Base-by-base conservation (phyloP, 495 filamentous ascomycete species). In the Aspergillus mulundensis region DNA sequence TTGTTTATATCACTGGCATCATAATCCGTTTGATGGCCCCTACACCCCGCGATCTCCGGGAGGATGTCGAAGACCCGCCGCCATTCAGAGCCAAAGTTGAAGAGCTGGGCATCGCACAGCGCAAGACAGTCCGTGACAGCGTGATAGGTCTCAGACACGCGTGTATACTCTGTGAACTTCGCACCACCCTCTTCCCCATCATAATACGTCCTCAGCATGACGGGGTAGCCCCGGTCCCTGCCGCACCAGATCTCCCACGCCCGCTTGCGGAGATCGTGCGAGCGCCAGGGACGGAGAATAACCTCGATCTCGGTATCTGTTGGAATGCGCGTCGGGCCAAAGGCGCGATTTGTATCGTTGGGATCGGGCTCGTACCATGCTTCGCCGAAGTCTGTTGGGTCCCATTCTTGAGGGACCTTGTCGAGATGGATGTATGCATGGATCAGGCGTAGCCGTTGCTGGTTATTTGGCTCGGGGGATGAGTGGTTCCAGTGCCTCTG, bases 271-370 rank as follows among this genome's bases (percentile, higher is more conserved):
- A 62, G 38, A n/a, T 53, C 21, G 32, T 49, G 28, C 3, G 53
- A 45, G 7, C 61, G 61, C 56, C 57, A 59, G 32, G 61, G 61
- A 1, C 49, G 53, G 21, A 63, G 49, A 32, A 63, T 57, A 14
- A 25, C 20, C 6, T 34, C 44, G 30, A 63, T 57, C 36, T 60
- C 56, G 5, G 50, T 36, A 7, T 30, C 16, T 2, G 61, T 63
- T 10, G 52, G 57, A 7, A 25, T 53, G 25, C 50, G 55, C 5
- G 28, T 42, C n/a, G 40, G 40, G 8, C 8, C 25, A 28, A 4
- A 28, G 25, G 4, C 8, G 4, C 4, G 25, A 8, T 28, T 8
- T 28, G 25, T 3, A 28, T 28, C 25, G 25, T 28, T 28, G 25
- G 25, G 4, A 8, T 28, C 40, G 10, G 16, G 19, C n/a, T 16